Evolutionary conservation across 2,329 filamentous ascomycete species (phyloP).

Genomic region (Mariannaea elegans): DNA sequence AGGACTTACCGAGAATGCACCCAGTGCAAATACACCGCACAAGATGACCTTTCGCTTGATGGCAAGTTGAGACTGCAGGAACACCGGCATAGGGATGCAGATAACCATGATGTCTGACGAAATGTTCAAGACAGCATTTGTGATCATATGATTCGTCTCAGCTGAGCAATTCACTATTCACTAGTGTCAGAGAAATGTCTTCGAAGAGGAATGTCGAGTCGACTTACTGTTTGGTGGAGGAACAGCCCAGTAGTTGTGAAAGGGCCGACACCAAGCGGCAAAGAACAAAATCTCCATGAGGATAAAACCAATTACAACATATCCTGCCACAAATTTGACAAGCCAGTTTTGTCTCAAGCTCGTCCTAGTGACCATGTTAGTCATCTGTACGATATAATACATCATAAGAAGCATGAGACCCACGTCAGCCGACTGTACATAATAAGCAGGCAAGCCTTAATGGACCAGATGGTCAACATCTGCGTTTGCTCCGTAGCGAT

Average conservation of each 20-base stretch:
- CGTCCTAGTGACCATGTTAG: constrained; percentile 36
- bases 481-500: constrained; percentile 69
- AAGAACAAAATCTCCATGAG: constrained; percentile 60
- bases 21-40: constrained; percentile 54
- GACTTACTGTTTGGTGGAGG: constrained; percentile 8
- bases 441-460: constrained; percentile 62
- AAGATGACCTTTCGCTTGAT: constrained; percentile 61
- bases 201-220: background rate
- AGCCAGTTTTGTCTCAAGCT: constrained; percentile 53
- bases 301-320: constrained; percentile 53
- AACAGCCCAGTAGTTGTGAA: constrained; percentile 20
- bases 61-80: constrained; percentile 58
- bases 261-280: constrained; percentile 35
- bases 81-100: constrained; percentile 61
- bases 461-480: constrained; percentile 63
- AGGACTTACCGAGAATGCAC: constrained; percentile 52
- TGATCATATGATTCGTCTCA: constrained; percentile 63
- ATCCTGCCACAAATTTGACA: constrained; percentile 56
- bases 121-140: constrained; percentile 66
- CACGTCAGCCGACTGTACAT: constrained; percentile 63
- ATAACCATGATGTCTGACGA: constrained; percentile 67
- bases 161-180: constrained; percentile 55
- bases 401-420: constrained; percentile 23
- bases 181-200: background rate
- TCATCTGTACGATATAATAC: rapidly evolving